phyloP scores from a whole-genome alignment of 441 rosid species.

The Erysimum pusillum region DNA sequence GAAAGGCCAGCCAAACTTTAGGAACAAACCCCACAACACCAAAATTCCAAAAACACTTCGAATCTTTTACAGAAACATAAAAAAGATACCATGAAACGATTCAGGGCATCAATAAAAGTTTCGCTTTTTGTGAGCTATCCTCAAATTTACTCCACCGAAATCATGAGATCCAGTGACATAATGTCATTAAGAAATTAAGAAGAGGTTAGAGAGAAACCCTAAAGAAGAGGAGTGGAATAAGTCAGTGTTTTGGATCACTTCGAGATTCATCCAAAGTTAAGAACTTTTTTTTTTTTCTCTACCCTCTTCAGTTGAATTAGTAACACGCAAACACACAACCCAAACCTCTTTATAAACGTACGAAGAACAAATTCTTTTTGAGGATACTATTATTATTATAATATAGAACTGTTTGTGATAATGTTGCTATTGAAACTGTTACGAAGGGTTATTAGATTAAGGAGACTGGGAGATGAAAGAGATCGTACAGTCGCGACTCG shows the following conservation, averaged over 20 bases:
- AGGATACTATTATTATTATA: background rate
- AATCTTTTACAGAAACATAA: slow-evolving; percentile 27
- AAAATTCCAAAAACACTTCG: slow-evolving; percentile 19
- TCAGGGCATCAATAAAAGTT: background rate
- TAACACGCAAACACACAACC: slow-evolving; percentile 37
- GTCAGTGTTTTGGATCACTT: slow-evolving; percentile 20
- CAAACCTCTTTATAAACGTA: slow-evolving; percentile 15
- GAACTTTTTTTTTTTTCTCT: slow-evolving; percentile 30
- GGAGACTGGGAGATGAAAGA: slow-evolving; percentile 25
- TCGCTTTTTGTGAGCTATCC: slow-evolving; percentile 1
- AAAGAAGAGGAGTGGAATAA: slow-evolving; percentile 28
- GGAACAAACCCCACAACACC: slow-evolving; percentile 26
- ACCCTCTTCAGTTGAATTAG: slow-evolving; percentile 12
- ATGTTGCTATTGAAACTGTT: slow-evolving; percentile 30
- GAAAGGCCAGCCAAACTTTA: slow-evolving; percentile 25
- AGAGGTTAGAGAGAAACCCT: slow-evolving; percentile 28
- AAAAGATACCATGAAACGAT: background rate
- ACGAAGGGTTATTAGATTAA: background rate
- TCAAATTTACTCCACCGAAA: slow-evolving; percentile 22
- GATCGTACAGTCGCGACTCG: slow-evolving; percentile 34
- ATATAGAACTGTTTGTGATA: background rate
- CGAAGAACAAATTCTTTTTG: too few relatives aligned
- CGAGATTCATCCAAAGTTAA: slow-evolving; percentile 45
- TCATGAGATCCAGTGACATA: slow-evolving; percentile 25
- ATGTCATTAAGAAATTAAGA: background rate